phyloP scores from a whole-genome alignment of 2,329 filamentous ascomycete genomes.

The Scedosporium minutisporum region DNA sequence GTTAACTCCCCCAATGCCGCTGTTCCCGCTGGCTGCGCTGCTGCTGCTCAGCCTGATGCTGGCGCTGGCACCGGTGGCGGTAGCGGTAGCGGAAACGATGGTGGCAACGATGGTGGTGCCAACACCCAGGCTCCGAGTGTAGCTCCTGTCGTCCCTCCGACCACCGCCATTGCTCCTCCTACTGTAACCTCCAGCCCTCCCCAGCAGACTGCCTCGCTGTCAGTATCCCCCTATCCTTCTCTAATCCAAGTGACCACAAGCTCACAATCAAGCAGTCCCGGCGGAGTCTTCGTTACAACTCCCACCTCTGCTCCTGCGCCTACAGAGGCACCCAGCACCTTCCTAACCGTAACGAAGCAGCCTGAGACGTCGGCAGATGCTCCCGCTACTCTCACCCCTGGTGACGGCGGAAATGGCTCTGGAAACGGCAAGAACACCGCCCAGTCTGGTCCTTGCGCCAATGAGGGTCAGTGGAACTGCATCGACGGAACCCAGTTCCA shows the following conservation, averaged over 20 bases:
- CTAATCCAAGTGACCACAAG: not conserved
- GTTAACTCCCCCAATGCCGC: constrained; percentile 24
- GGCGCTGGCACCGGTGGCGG: constrained; percentile 19
- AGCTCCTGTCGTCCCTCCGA: not conserved
- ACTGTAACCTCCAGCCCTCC: constrained; percentile 11
- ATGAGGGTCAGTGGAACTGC: constrained; percentile 51
- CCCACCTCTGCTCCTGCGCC: constrained; percentile 8
- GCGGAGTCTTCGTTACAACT: constrained; percentile 30
- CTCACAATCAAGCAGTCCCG: constrained; percentile 22
- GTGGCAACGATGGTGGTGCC: constrained; percentile 7
- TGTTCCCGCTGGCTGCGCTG: constrained; percentile 26
- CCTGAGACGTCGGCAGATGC: constrained; percentile 9
- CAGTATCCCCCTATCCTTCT: constrained; percentile 12
- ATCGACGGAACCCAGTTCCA: constrained; percentile 47
- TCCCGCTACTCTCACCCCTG: constrained; percentile 11
- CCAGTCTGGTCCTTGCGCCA: constrained; percentile 26
- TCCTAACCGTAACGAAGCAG: constrained; percentile 13
- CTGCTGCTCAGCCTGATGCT: constrained; percentile 11
- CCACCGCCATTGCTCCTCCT: constrained; percentile 8
- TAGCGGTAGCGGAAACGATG: not conserved
- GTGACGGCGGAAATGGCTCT: constrained; percentile 8
- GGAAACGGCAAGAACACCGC: constrained; percentile 10
- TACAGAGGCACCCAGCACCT: constrained; percentile 3
- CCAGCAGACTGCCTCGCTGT: constrained; percentile 14
- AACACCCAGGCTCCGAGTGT: not conserved